Percentiles rank a stretch among this genome's conserved stretches.
Conservation (phyloP, 306 rosid genomes). For the Urtica urens region DNA sequence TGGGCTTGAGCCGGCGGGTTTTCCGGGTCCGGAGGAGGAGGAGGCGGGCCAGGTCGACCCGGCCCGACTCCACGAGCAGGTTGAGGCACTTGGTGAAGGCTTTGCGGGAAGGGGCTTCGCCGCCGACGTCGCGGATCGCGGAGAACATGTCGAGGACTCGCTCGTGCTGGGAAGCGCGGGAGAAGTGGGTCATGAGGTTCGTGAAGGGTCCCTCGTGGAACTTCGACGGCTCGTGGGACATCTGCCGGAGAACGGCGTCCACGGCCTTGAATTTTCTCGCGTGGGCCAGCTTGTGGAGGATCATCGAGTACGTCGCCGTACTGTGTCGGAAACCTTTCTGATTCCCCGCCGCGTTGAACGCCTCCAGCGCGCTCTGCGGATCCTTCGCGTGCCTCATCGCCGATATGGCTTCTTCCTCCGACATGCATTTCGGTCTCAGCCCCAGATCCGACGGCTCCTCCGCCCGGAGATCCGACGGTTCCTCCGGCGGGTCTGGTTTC, state of each 20-base stretch:
- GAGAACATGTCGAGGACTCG: constrained; percentile 54
- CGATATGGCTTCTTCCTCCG: constrained; percentile 49
- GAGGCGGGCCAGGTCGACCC: constrained; percentile 52
- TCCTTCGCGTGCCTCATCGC: constrained; percentile 69
- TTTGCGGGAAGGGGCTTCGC: constrained; percentile 68
- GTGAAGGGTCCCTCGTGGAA: constrained; percentile 72
- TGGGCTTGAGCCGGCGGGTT: constrained; percentile 43
- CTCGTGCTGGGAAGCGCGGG: constrained; percentile 45
- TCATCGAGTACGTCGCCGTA: constrained; percentile 47
- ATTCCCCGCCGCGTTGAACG: constrained; percentile 57
- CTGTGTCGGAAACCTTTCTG: constrained; percentile 79
- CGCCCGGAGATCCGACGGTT: constrained; percentile 21
- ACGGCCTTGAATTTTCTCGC: constrained; percentile 56
- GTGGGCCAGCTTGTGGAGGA: constrained; percentile 67
- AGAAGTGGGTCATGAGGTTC: constrained; percentile 70
- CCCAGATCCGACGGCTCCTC: constrained; percentile 15
- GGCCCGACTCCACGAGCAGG: constrained; percentile 47
- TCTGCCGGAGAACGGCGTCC: constrained; percentile 53
- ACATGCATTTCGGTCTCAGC: constrained; percentile 38
- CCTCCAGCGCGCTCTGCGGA: constrained; percentile 65
- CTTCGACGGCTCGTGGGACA: constrained; percentile 73
- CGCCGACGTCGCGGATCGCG: constrained; percentile 48
- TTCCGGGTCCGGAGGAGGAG: constrained; percentile 51
- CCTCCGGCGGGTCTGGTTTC: constrained; percentile 44
- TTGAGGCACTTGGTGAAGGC: constrained; percentile 78